Conservation (phyloP, 441 rosid genomes). For the Gossypium davidsonii region DNA sequence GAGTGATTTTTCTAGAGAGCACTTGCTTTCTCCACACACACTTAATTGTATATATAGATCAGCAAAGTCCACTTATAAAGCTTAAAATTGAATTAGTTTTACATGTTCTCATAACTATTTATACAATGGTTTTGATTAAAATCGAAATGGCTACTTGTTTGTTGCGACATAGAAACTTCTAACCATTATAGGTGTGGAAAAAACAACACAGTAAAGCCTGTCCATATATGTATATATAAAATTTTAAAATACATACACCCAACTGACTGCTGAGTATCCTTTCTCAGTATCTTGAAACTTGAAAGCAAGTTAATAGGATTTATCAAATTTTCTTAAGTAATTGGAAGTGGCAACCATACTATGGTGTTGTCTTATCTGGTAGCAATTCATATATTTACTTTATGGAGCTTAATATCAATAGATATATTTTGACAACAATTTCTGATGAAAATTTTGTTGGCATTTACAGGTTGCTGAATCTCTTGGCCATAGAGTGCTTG, state of each 20-base stretch:
- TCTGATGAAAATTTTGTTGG: not conserved
- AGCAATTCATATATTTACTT: not conserved
- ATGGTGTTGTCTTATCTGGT: not conserved
- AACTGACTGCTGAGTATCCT: not conserved
- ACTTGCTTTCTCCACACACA: not conserved
- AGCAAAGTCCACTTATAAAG: not conserved
- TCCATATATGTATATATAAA: not conserved
- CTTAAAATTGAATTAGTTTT: not conserved
- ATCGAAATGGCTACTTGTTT: not conserved
- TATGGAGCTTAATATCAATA: not conserved
- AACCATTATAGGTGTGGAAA: not conserved
- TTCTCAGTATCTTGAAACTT: not conserved
- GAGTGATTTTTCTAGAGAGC: not conserved
- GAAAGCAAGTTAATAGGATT: not conserved
- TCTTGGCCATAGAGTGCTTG: slow-evolving; percentile 91
- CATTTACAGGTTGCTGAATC: slow-evolving; percentile 81
- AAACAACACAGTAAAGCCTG: not conserved
- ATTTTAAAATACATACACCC: not conserved
- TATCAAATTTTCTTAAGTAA: not conserved
- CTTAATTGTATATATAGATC: not conserved
- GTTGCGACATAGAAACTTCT: not conserved
- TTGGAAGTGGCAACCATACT: not conserved
- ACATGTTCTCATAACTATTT: not conserved
- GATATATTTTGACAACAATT: not conserved
- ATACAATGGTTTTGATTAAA: not conserved